phyloP scores from a whole-genome alignment of 176 grass and related monocot genomes.

The Aechmea fasciata region DNA sequence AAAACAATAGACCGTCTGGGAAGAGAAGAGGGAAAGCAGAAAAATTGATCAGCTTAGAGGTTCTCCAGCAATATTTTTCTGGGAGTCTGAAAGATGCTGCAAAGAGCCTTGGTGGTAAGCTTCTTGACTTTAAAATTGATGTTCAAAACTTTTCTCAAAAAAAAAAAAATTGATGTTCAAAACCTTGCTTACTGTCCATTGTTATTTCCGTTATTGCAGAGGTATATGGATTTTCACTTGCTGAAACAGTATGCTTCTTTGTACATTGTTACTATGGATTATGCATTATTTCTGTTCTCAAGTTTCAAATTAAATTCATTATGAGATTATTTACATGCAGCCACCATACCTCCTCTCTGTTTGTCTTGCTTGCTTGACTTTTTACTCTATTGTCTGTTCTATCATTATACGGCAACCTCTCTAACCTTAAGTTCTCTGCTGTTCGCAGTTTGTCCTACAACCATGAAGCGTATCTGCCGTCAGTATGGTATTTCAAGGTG shows the following conservation, averaged over 20 bases:
- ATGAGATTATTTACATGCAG: too few species aligned
- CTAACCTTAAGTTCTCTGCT: not conserved
- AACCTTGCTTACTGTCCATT: not conserved
- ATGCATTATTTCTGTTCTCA: too few species aligned
- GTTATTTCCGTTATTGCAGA: not conserved
- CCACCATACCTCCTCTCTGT: too few species aligned
- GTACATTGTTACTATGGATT: not conserved
- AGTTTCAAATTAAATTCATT: too few species aligned
- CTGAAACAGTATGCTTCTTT: not conserved
- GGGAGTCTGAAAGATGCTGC: conserved; percentile 28
- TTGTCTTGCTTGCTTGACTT: not conserved
- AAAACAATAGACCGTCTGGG: conserved; percentile 1
- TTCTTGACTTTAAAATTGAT: not conserved
- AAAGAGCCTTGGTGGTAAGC: conserved; percentile 23
- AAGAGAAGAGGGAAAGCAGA: conserved; percentile 25
- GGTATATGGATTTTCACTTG: not conserved
- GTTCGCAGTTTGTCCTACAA: conserved; percentile 23
- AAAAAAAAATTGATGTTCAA: too few species aligned
- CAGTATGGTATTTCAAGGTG: conserved; percentile 25
- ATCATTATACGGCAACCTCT: not conserved
- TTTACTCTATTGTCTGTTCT: not conserved
- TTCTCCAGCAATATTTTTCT: conserved; percentile 24
- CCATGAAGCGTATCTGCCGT: conserved; percentile 24
- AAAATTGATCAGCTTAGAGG: conserved; percentile 21
- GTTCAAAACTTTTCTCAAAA: too few species aligned